Evolutionary conservation across 148 eudicot genomes (phyloP).

Genomic region (Tetragonia tetragonoides): DNA sequence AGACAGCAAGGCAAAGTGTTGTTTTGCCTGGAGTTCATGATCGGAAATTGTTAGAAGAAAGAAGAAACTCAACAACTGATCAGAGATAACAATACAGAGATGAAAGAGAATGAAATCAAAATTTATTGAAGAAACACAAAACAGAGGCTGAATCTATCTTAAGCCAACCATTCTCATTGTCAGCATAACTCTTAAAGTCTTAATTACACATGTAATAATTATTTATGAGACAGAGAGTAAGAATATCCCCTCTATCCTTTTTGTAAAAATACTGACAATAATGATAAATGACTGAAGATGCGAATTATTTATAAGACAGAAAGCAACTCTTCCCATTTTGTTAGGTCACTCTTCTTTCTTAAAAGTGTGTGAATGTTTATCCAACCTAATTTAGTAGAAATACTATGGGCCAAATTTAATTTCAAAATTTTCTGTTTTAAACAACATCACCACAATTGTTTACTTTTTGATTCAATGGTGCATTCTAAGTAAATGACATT

Average conservation of each 20-base stretch:
- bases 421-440: not conserved
- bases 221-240: too few relatives aligned
- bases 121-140: not conserved
- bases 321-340: too few relatives aligned
- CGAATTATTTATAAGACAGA: too few relatives aligned
- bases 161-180: not conserved
- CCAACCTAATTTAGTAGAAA: too few relatives aligned
- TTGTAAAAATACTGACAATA: too few relatives aligned
- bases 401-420: too few relatives aligned
- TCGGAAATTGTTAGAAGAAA: slow-evolving; percentile 9
- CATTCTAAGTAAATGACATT: too few relatives aligned
- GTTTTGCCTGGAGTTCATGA: slow-evolving; percentile 64
- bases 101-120: not conserved
- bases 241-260: too few relatives aligned
- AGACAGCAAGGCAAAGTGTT: slow-evolving; percentile 89
- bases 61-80: not conserved
- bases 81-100: not conserved
- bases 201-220: not conserved
- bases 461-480: not conserved
- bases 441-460: too few relatives aligned
- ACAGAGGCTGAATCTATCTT: not conserved
- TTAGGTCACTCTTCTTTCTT: too few relatives aligned
- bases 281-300: too few relatives aligned
- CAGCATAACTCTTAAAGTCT: not conserved
- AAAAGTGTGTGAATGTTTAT: too few relatives aligned